phyloP scores from a whole-genome alignment of 805 yeast species.

The Starmerella gropengiesseri region DNA sequence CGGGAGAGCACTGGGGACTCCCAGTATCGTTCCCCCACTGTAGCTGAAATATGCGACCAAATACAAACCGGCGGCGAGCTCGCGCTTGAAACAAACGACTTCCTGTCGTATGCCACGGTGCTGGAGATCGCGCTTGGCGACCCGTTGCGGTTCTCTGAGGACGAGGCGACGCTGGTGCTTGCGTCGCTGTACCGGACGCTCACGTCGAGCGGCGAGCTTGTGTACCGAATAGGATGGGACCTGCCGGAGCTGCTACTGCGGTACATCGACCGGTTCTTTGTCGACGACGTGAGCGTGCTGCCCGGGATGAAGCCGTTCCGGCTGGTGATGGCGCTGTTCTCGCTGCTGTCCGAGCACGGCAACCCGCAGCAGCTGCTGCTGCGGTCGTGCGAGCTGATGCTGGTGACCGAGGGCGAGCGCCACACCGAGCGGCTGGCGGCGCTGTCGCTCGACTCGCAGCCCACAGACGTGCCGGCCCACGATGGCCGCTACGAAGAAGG shows the following conservation, averaged over 20 bases:
- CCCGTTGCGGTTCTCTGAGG: constrained; percentile 36
- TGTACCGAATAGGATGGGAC: constrained; percentile 81
- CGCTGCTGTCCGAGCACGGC: constrained; percentile 54
- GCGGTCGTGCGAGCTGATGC: constrained; percentile 55
- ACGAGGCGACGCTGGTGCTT: constrained; percentile 34
- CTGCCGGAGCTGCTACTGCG: constrained; percentile 57
- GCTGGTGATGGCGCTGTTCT: constrained; percentile 37
- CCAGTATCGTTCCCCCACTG: background rate
- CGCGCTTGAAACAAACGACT: constrained; percentile 43
- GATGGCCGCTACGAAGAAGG: constrained; percentile 11
- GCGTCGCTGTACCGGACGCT: constrained; percentile 34
- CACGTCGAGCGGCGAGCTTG: constrained; percentile 37
- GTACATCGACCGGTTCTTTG: constrained; percentile 33
- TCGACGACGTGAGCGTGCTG: constrained; percentile 19
- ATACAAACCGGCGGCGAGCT: constrained; percentile 15
- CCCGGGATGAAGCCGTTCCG: constrained; percentile 31
- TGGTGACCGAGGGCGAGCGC: constrained; percentile 14
- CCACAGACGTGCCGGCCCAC: constrained; percentile 21
- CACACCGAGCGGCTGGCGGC: constrained; percentile 21
- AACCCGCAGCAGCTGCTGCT: constrained; percentile 73
- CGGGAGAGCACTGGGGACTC: background rate
- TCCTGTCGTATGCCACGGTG: constrained; percentile 58
- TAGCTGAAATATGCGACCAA: constrained; percentile 14
- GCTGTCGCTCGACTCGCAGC: constrained; percentile 27
- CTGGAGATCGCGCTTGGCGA: constrained; percentile 51